A percentile compares a stretch with the other conserved stretches of the same genome.
Evolutionary conservation across 768 basidiomycete species (phyloP).

Genomic region (Panus rudis): DNA sequence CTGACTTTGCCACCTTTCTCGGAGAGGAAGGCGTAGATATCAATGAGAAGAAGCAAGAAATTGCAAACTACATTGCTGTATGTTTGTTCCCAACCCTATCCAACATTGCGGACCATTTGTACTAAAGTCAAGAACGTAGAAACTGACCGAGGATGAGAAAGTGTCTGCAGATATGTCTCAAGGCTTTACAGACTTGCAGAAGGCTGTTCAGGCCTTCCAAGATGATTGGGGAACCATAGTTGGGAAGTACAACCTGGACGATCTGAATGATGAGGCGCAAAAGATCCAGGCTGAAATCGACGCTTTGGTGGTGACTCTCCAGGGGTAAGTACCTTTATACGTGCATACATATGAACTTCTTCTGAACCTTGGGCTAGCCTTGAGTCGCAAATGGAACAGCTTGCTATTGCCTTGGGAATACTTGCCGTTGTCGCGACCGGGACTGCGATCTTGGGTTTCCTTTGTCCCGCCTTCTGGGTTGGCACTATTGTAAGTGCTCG

Average conservation of each 20-base stretch:
- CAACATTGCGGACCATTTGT: not conserved
- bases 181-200: not conserved
- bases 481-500: not conserved
- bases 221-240: not conserved
- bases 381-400: not conserved
- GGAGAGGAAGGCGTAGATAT: not conserved
- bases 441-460: not conserved
- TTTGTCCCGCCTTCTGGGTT: not conserved
- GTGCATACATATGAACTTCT: too few species aligned
- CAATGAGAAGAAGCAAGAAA: not conserved
- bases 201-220: not conserved
- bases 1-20: not conserved
- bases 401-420: not conserved
- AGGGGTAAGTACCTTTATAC: too few species aligned
- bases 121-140: not conserved
- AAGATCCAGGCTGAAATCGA: too few species aligned
- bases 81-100: not conserved
- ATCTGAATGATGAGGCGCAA: too few species aligned
- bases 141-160: not conserved
- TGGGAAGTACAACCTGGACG: not conserved
- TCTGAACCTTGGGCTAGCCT: too few species aligned
- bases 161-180: not conserved
- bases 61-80: not conserved
- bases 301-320: too few species aligned
- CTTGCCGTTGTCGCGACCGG: not conserved